phyloP scores from a whole-genome alignment of 2,329 filamentous ascomycete genomes.

The Orbilia blumenaviensis region DNA sequence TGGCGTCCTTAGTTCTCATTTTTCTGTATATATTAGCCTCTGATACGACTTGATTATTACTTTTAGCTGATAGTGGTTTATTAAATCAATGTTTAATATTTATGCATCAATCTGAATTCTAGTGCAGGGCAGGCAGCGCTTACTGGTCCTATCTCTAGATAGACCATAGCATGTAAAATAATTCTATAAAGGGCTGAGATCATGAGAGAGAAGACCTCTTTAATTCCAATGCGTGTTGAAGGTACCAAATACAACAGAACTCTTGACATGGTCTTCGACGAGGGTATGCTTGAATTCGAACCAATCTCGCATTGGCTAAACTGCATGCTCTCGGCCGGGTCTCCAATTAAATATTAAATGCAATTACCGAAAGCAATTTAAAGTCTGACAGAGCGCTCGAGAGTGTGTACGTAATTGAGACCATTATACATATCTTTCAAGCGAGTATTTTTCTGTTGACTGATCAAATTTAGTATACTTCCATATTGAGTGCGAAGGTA shows the following conservation, averaged over 20 bases:
- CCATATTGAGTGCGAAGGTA: too few relatives aligned
- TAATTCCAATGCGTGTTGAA: background rate
- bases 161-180: too few relatives aligned
- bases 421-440: background rate
- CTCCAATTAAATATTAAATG: too few relatives aligned
- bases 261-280: background rate
- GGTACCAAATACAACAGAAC: background rate
- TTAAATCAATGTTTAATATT: conserved; percentile 8
- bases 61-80: conserved; percentile 10
- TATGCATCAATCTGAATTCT: too few relatives aligned
- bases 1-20: conserved; percentile 25
- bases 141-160: too few relatives aligned
- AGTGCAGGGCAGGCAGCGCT: too few relatives aligned
- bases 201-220: too few relatives aligned
- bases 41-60: conserved; percentile 38
- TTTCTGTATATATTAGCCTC: conserved; percentile 33
- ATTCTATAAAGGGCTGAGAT: background rate
- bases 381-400: background rate
- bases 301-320: conserved; percentile 2
- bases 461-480: background rate
- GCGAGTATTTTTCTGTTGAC: conserved; percentile 8
- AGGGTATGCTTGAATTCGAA: background rate
- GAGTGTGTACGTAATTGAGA: background rate
- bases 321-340: background rate
- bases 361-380: too few relatives aligned